phyloP scores from a whole-genome alignment of 1,284 basidiomycete species.

The Cutaneotrichosporon spelunceum region DNA sequence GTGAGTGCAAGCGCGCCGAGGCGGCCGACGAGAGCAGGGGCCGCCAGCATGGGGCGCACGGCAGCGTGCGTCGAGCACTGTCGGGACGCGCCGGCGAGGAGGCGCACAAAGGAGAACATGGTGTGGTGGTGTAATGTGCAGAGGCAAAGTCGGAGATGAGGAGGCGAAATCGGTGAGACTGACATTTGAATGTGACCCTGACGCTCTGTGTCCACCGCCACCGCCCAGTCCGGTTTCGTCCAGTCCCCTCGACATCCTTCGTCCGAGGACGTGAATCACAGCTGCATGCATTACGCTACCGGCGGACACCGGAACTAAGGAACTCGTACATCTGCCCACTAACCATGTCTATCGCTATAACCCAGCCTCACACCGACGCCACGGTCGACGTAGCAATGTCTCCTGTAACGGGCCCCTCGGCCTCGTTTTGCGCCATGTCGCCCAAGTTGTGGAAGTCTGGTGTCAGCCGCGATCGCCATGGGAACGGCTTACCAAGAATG shows the following conservation, averaged over 20 bases:
- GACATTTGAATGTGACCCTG: slow-evolving; percentile 7
- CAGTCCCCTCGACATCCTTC: not conserved
- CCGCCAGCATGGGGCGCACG: slow-evolving; percentile 11
- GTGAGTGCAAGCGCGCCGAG: slow-evolving; percentile 11
- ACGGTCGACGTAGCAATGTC: slow-evolving; percentile 35
- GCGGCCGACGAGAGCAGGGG: not conserved
- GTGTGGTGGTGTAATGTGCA: not conserved
- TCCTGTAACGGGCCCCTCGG: slow-evolving; percentile 50
- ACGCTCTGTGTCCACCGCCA: not conserved
- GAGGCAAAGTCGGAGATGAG: not conserved
- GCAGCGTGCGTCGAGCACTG: slow-evolving; percentile 18
- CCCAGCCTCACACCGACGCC: not conserved
- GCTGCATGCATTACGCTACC: slow-evolving; percentile 7
- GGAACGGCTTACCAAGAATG: slow-evolving; percentile 68
- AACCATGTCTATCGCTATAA: not conserved
- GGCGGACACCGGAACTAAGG: slow-evolving; percentile 16
- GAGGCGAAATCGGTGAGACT: slow-evolving; percentile 6
- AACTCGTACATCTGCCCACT: slow-evolving; percentile 1
- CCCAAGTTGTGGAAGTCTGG: slow-evolving; percentile 57
- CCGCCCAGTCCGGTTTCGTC: not conserved
- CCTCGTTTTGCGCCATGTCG: slow-evolving; percentile 47
- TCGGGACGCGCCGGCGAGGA: slow-evolving; percentile 21
- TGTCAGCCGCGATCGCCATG: not conserved
- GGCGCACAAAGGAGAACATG: slow-evolving; percentile 15
- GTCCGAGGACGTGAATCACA: not conserved